These are phyloP conservation scores for Colletotrichum sublineola DNA, from an alignment of 2,329 filamentous ascomycete species.

Conservation along the genomic window DNA sequence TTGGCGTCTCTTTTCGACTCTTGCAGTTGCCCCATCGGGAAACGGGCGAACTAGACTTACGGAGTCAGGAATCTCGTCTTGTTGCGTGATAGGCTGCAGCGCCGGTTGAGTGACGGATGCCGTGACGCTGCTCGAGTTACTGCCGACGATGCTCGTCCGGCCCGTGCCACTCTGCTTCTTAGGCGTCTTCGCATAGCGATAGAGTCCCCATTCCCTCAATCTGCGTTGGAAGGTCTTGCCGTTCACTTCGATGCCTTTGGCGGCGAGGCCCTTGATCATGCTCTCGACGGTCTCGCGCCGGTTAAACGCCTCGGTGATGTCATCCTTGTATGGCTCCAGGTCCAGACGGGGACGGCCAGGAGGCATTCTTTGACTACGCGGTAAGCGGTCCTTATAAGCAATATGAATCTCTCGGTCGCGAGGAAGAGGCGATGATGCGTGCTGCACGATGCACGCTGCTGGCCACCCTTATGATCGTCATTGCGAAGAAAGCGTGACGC, in stretches of 20 bases:
- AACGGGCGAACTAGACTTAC: slow-evolving; percentile 21
- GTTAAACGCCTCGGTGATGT: slow-evolving; percentile 29
- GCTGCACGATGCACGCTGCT: not conserved
- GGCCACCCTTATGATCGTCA: not conserved
- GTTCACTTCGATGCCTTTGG: slow-evolving; percentile 28
- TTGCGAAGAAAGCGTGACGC: slow-evolving; percentile 8
- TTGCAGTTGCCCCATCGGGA: slow-evolving; percentile 38
- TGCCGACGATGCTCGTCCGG: slow-evolving; percentile 1
- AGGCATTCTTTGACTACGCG: slow-evolving; percentile 14
- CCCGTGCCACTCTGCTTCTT: slow-evolving; percentile 3
- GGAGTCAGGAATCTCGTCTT: slow-evolving; percentile 31
- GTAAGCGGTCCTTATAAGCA: not conserved
- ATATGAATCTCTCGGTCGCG: not conserved
- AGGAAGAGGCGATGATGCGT: not conserved
- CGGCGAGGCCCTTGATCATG: slow-evolving; percentile 29
- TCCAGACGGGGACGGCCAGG: slow-evolving; percentile 32
- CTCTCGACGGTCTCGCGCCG: slow-evolving; percentile 35
- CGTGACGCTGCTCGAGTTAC: not conserved
- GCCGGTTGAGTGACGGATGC: not conserved
- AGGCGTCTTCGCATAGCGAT: slow-evolving; percentile 21
- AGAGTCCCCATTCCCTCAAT: slow-evolving; percentile 29
- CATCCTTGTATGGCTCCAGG: slow-evolving; percentile 31
- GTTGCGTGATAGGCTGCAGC: slow-evolving; percentile 17
- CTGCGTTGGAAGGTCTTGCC: slow-evolving; percentile 29
- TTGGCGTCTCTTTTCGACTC: slow-evolving; percentile 32